Percentiles rank a stretch among this genome's conserved stretches.
phyloP scores from a whole-genome alignment of 495 filamentous ascomycete species.

The Penicillium tannophilum region DNA sequence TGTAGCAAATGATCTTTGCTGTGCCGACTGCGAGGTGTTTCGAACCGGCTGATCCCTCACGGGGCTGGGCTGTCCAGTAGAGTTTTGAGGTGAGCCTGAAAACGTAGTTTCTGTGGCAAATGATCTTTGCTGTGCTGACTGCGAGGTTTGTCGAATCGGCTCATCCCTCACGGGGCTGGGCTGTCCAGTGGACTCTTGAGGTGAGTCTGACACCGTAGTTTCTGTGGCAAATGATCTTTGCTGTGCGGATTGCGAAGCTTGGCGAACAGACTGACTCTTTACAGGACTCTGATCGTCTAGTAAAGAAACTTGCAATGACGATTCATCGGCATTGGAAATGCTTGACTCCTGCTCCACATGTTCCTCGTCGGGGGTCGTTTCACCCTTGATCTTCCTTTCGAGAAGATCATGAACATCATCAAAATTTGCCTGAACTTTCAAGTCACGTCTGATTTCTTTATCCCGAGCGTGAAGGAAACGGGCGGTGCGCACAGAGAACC shows the following conservation, averaged over 20 bases:
- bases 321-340: background rate
- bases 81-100: background rate
- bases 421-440: slow-evolving; percentile 21
- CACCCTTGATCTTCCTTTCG: slow-evolving; percentile 6
- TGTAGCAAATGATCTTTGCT: background rate
- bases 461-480: slow-evolving; percentile 39
- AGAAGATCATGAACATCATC: slow-evolving; percentile 26
- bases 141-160: background rate
- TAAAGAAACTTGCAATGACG: background rate
- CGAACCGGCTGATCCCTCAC: background rate
- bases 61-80: background rate
- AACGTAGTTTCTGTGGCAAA: background rate
- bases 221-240: background rate
- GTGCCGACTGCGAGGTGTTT: background rate
- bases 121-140: background rate
- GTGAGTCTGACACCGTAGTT: background rate
- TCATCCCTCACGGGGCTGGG: background rate
- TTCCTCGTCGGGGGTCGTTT: background rate
- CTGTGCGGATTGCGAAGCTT: background rate
- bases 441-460: slow-evolving; percentile 31
- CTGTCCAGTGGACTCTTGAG: background rate
- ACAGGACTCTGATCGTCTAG: background rate
- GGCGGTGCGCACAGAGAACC: slow-evolving; percentile 26
- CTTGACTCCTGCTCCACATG: background rate
- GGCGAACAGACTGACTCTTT: background rate